Evolutionary conservation across 129 eudicot species (phyloP).

Genomic region (Mikania micrantha): DNA sequence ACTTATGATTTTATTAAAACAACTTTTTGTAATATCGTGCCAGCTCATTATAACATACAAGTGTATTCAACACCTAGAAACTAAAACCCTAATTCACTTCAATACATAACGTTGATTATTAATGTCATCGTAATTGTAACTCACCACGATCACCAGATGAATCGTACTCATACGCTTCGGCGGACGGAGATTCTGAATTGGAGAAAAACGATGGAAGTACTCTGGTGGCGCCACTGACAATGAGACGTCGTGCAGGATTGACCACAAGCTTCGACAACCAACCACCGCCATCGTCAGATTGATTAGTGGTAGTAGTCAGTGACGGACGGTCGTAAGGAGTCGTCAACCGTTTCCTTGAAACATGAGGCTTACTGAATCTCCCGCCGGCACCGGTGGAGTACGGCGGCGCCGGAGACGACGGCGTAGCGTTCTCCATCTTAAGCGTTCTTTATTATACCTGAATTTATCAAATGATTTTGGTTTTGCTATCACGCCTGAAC

Average conservation of each 20-base stretch:
- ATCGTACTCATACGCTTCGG: conserved; percentile 17
- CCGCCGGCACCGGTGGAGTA: conserved; percentile 81
- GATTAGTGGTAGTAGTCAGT: not conserved
- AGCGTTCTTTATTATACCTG: too few species aligned
- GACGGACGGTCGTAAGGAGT: conserved; percentile 73
- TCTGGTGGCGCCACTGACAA: conserved; percentile 49
- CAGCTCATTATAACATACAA: too few species aligned
- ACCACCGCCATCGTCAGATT: conserved; percentile 18
- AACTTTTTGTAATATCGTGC: conserved; percentile 1
- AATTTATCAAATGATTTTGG: too few species aligned
- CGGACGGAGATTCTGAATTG: conserved; percentile 14
- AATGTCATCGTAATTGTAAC: conserved; percentile 4
- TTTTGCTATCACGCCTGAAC: too few species aligned
- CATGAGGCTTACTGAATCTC: conserved; percentile 40
- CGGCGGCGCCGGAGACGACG: too few species aligned
- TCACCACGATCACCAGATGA: conserved; percentile 28
- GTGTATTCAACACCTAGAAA: not conserved
- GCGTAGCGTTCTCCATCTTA: too few species aligned
- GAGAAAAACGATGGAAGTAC: conserved; percentile 49
- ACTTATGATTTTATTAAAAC: not conserved
- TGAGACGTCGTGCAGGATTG: conserved; percentile 58
- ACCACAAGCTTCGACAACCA: conserved; percentile 72
- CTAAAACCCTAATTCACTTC: conserved; percentile 16
- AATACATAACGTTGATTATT: not conserved
- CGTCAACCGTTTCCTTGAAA: conserved; percentile 37